Conservation (phyloP, 805 yeast genomes). For the Torulaspora maleeae region DNA sequence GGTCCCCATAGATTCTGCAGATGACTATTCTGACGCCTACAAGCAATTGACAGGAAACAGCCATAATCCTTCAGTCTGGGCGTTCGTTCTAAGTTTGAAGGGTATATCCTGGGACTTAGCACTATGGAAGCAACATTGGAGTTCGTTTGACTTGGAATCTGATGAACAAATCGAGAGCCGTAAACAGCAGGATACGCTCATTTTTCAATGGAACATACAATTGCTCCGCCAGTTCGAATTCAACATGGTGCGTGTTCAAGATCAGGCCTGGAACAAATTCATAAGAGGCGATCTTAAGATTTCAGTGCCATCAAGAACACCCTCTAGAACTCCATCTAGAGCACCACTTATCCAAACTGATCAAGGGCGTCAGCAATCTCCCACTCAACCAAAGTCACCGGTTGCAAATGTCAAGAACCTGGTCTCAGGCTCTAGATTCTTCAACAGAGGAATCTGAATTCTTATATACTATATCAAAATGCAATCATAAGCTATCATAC, state of each 20-base stretch:
- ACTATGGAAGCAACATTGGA: constrained; percentile 31
- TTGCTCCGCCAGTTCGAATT: constrained; percentile 17
- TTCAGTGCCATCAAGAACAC: constrained; percentile 13
- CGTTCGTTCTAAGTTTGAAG: constrained; percentile 27
- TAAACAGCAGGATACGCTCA: constrained; percentile 14
- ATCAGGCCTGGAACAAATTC: constrained; percentile 31
- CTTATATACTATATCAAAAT: not conserved
- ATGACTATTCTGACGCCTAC: constrained; percentile 39
- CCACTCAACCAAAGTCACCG: constrained; percentile 14
- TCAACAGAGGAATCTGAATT: constrained; percentile 18
- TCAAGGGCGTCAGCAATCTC: constrained; percentile 13
- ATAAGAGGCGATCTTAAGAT: constrained; percentile 25
- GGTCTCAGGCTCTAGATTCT: constrained; percentile 22
- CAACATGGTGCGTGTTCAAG: constrained; percentile 26
- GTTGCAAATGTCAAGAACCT: constrained; percentile 18
- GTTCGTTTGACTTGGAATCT: constrained; percentile 17
- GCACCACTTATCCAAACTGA: constrained; percentile 6
- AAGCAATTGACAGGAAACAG: constrained; percentile 27
- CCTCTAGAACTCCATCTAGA: constrained; percentile 14
- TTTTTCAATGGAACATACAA: constrained; percentile 22
- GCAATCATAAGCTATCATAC: not conserved
- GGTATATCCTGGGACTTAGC: constrained; percentile 32
- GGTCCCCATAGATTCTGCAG: constrained; percentile 41
- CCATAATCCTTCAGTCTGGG: constrained; percentile 31
- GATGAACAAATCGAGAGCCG: constrained; percentile 8